Evolutionary conservation across 202 grass and related monocot species (phyloP), one percentile per base, ranked within the genome.

Genomic region (Zizania palustris): DNA sequence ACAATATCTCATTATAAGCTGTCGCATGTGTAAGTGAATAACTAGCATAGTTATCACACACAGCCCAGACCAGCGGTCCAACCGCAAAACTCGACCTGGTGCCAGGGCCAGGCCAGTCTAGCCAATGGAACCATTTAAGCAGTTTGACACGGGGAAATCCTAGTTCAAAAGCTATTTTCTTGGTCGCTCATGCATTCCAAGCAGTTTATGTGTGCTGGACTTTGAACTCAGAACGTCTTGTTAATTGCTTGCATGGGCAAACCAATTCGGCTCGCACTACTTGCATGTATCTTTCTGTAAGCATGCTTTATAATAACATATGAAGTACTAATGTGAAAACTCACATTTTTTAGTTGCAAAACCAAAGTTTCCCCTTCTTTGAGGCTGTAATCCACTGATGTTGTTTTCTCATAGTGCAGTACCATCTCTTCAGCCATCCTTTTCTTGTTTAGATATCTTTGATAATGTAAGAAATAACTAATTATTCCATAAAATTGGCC

Each of bases 361-460:
- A 95, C 91, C 84, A 99, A 87, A 65, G 96, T 99, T 88, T 99
- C 96, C 37, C 95, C 96, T 87, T 99, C 91, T 86, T 99, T 99
- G 70, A 99, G 89, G 76, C 96, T 99, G 59, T 99, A 99, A 82
- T 99, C 96, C 69, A 99, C 83, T 69, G 91, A 88, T 42, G 87
- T 92, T 78, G 85, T 72, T 28, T 81, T 90, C 72, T 99, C 91
- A 87, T 95, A 95, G 55, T 95, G 91, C 40, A 90, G 96, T 73
- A 95, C 89, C 96, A 99, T 99, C 85, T 99, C 96, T 87, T 99
- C 96, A 65, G 96, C 96, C 1, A 87, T 86, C 65, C 92, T 98
- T 81, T 95, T 99, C 83, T 99, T 99, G 74, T 99, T 90, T 76
- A 99, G 63, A 80, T 95, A 99, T 86, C 96, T 97, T 84, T 69